Evolutionary conservation across 495 filamentous ascomycete genomes (phyloP), one percentile per base, ranked within the genome.

Genomic region (Podospora comata): DNA sequence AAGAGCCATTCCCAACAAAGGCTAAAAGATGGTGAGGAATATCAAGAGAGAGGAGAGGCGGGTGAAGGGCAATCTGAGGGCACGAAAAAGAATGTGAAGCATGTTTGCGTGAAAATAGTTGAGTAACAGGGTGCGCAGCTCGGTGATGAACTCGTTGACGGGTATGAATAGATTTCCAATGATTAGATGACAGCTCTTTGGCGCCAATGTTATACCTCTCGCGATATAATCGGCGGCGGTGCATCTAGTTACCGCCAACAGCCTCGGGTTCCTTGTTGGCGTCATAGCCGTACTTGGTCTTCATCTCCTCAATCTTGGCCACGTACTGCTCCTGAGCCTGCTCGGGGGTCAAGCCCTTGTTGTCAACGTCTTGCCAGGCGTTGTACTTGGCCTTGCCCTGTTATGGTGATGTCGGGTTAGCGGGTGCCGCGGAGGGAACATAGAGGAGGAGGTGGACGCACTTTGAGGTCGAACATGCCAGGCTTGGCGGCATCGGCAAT

Each of bases 371-470:
- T 78, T 89, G 76, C 92, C 92, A 97, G 20, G 88, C 89, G 44
- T 84, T 83, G 81, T 87, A 85, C 84, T 94, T 95, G 70, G 87
- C 88, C 81, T 93, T 94, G 78, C 80, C 87, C 92, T 96, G 58
- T 4, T 16, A 71, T 70, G 39, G 56, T 53, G 55, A 65, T 2
- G 65, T 44, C 0, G 19, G 19, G 19, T 18, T 28, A 67, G 57
- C 0, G n/a, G 27, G 28, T 18, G 2, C 15, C 1, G 28, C 13
- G 18, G 54, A 7, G 23, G 4, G 34, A 44, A 13, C 0, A 5
- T 16, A 55, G 19, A 28, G 57, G 48, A 15, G 71, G 0, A 23
- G 34, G 13, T 61, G 27, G 18, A 20, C 80, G 48, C 77, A 89
- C 91, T 81, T 91, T 85, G 55, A 87, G 64, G 74, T 85, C 81